A percentile compares a stretch with the other conserved stretches of the same genome.
These are phyloP conservation scores for Pseudozyma pruni DNA, from an alignment of 1,284 basidiomycete species.

Conservation along the genomic window DNA sequence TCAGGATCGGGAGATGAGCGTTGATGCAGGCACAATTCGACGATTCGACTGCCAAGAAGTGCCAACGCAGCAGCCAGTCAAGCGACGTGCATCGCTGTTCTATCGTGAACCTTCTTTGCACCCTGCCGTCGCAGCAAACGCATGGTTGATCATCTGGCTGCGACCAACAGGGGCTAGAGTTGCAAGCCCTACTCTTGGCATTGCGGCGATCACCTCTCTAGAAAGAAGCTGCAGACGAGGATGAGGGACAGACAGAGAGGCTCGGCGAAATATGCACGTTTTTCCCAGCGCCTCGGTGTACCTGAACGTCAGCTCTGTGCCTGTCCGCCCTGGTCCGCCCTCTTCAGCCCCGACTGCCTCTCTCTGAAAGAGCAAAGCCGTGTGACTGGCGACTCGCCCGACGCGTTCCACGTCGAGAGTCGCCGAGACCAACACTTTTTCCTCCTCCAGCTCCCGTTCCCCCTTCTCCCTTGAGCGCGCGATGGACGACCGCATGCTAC, in stretches of 20 bases:
- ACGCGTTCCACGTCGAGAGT: constrained; percentile 23
- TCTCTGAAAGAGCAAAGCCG: neutral
- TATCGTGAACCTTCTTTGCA: constrained; percentile 10
- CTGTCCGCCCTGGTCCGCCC: too few species aligned
- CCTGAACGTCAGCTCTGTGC: too few species aligned
- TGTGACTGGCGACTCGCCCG: neutral
- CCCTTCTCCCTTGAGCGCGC: constrained; percentile 10
- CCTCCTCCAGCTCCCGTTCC: too few species aligned
- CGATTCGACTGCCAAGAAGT: constrained; percentile 12
- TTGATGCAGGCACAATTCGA: constrained; percentile 1
- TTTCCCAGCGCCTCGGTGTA: constrained; percentile 17
- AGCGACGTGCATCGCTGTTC: constrained; percentile 8
- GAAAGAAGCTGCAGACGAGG: neutral
- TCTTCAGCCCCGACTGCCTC: too few species aligned
- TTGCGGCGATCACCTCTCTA: neutral
- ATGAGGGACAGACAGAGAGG: neutral
- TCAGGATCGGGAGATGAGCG: neutral
- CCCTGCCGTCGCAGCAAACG: constrained; percentile 1
- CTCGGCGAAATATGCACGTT: constrained; percentile 37
- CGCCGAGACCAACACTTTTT: constrained; percentile 28
- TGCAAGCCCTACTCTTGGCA: neutral
- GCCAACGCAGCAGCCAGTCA: constrained; percentile 4
- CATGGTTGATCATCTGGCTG: constrained; percentile 3
- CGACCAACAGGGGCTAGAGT: constrained; percentile 1
- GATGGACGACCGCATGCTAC: constrained; percentile 25